A percentile compares a stretch with the other conserved stretches of the same genome.
These are phyloP conservation scores for Sugiyamaella japonica DNA, from an alignment of 1,139 yeast species.

Conservation along the genomic window DNA sequence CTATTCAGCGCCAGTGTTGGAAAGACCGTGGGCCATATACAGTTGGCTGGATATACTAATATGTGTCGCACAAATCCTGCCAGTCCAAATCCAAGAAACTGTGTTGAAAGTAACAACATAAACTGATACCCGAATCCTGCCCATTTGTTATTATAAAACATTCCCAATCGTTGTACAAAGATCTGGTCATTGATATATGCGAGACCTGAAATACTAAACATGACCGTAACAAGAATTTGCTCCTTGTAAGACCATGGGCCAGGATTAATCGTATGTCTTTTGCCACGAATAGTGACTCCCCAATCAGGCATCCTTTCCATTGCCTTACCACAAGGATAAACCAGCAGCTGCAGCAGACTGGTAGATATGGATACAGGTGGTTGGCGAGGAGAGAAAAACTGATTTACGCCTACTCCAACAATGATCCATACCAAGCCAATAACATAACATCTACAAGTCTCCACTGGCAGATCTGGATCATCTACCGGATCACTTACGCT, in stretches of 20 bases:
- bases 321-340: conserved; percentile 52
- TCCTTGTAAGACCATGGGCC: conserved; percentile 70
- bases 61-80: conserved; percentile 61
- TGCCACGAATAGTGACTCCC: conserved; percentile 46
- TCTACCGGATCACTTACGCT: conserved; percentile 51
- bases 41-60: conserved; percentile 57
- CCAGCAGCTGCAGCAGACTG: conserved; percentile 55
- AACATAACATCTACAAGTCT: conserved; percentile 51
- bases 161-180: conserved; percentile 45
- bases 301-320: conserved; percentile 51
- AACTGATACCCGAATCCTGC: conserved; percentile 54
- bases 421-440: conserved; percentile 59
- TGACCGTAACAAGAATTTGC: conserved; percentile 59
- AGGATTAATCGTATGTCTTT: conserved; percentile 49
- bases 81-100: conserved; percentile 61
- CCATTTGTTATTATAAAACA: conserved; percentile 48
- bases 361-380: conserved; percentile 51
- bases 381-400: conserved; percentile 56
- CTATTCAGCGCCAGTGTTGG: conserved; percentile 59
- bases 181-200: conserved; percentile 50
- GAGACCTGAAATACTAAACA: conserved; percentile 45
- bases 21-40: conserved; percentile 58
- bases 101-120: conserved; percentile 53
- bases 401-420: conserved; percentile 57
- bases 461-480: conserved; percentile 45